These are phyloP conservation scores for Lentinula sp. DNA, from an alignment of 768 basidiomycete species.

Conservation along the genomic window DNA sequence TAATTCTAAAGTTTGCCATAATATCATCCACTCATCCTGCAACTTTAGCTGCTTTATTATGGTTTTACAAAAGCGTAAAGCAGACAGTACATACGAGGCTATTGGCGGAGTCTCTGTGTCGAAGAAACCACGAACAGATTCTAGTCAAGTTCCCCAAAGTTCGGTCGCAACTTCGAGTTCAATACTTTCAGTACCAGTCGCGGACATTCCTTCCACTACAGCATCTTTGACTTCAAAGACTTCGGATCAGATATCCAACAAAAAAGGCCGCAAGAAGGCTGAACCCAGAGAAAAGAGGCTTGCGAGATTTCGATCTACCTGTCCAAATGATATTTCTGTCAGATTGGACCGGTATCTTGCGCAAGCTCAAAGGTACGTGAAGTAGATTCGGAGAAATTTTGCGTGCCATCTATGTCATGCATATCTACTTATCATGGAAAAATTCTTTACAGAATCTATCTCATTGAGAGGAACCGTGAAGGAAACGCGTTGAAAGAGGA, in stretches of 20 bases:
- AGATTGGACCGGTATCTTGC: slow-evolving; percentile 4
- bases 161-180: too few relatives aligned
- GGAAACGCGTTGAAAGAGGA: slow-evolving; percentile 2
- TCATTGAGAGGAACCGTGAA: slow-evolving; percentile 3
- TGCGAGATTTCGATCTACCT: not conserved
- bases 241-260: not conserved
- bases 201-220: not conserved
- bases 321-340: not conserved
- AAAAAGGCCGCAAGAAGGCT: not conserved
- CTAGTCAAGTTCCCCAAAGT: too few relatives aligned
- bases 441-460: not conserved
- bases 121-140: not conserved
- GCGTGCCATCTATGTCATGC: too few relatives aligned
- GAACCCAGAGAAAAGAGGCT: slow-evolving; percentile 2
- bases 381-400: not conserved
- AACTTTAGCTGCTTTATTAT: not conserved
- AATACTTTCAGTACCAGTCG: too few relatives aligned
- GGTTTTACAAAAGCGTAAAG: slow-evolving; percentile 3
- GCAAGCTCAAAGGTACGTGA: slow-evolving; percentile 1
- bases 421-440: not conserved
- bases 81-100: not conserved
- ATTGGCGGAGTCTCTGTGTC: not conserved
- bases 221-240: not conserved
- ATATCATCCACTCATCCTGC: too few relatives aligned
- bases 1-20: too few relatives aligned